Percentiles rank a stretch among this genome's conserved stretches.
Evolutionary conservation across 768 basidiomycete genomes (phyloP).

Genomic region (Sarcodon aspratus): DNA sequence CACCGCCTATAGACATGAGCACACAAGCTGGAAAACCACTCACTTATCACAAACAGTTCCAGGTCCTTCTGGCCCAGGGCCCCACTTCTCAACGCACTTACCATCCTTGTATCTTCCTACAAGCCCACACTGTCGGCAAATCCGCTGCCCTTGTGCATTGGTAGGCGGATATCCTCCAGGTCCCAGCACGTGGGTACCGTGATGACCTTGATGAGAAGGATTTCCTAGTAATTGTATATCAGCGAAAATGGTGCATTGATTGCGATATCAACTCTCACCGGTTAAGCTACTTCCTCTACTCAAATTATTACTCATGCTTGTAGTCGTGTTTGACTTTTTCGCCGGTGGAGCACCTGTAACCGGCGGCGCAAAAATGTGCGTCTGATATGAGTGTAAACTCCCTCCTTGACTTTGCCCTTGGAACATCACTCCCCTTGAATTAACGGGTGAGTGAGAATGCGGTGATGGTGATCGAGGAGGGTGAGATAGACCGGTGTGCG

Average conservation of each 20-base stretch:
- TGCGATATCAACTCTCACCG: background rate
- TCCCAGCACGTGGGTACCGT: constrained; percentile 13
- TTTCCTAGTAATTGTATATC: background rate
- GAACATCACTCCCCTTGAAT: background rate
- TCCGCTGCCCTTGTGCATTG: constrained; percentile 50
- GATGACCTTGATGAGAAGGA: constrained; percentile 3
- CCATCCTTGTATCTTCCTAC: constrained; percentile 74
- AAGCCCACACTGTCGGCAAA: constrained; percentile 66
- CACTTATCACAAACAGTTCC: constrained; percentile 77
- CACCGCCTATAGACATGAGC: background rate
- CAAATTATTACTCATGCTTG: background rate
- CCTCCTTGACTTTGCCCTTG: background rate
- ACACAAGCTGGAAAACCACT: constrained; percentile 10
- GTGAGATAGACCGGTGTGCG: constrained; percentile 13
- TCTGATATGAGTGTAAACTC: constrained; percentile 28
- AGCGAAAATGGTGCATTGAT: background rate
- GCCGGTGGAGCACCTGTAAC: constrained; percentile 56
- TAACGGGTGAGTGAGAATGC: background rate
- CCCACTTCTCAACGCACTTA: constrained; percentile 85
- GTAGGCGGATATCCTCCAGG: constrained; percentile 21
- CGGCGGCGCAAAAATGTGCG: constrained; percentile 63
- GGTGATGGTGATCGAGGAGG: constrained; percentile 8
- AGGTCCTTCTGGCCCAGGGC: constrained; percentile 73
- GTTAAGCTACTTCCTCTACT: background rate
- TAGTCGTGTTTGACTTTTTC: constrained; percentile 43